Evolutionary conservation across 441 rosid genomes (phyloP).

Genomic region (Capsella rubella): DNA sequence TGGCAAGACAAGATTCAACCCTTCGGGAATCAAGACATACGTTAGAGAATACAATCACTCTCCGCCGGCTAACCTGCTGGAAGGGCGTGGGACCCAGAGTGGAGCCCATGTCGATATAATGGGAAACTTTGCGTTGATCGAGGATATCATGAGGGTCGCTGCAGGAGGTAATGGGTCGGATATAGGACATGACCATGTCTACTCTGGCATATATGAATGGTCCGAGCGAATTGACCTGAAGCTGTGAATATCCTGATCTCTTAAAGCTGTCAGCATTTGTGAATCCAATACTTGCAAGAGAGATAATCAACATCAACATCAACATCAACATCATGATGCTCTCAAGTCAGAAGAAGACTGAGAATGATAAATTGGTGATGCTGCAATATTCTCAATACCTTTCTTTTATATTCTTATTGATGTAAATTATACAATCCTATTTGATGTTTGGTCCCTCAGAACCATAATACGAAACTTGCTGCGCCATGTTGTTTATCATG

Average conservation of each 20-base stretch:
- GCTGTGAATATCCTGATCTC: conserved; percentile 50
- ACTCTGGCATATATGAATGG: conserved; percentile 85
- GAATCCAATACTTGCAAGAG: conserved; percentile 31
- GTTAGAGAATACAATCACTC: conserved; percentile 81
- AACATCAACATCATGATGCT: conserved; percentile 14
- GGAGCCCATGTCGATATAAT: conserved; percentile 93
- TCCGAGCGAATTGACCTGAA: conserved; percentile 75
- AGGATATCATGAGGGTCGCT: conserved; percentile 90
- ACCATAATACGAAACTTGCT: conserved; percentile 28
- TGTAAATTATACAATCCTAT: conserved; percentile 34
- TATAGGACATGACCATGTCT: conserved; percentile 80
- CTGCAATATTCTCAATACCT: conserved; percentile 24
- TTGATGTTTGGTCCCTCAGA: conserved; percentile 20
- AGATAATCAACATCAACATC: conserved; percentile 11
- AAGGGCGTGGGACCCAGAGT: conserved; percentile 93
- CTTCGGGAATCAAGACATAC: conserved; percentile 77
- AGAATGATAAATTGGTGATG: conserved; percentile 37
- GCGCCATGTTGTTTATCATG: conserved; percentile 35
- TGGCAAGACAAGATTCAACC: conserved; percentile 92
- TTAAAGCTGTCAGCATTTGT: conserved; percentile 16
- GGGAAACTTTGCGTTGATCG: conserved; percentile 96
- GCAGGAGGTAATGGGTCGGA: conserved; percentile 85
- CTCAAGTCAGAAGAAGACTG: conserved; percentile 32
- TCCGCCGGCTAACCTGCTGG: conserved; percentile 86
- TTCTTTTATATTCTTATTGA: conserved; percentile 23